A percentile compares a stretch with the other conserved stretches of the same genome.
Conservation (phyloP, 345 rosid species). For the Salix udensis region DNA sequence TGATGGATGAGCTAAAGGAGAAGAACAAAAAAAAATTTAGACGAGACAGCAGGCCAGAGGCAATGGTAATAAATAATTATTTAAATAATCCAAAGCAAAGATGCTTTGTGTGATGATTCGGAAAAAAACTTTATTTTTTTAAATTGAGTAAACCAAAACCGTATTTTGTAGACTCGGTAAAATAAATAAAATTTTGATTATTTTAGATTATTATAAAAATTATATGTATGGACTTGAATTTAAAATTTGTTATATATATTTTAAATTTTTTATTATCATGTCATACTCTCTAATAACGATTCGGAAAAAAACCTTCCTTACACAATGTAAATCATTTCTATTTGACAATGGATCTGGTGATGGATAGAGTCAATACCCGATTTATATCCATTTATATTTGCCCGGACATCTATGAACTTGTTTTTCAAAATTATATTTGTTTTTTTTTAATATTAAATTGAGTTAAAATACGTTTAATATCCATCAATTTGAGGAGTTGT, state of each 20-base stretch:
- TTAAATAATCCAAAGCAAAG: background rate
- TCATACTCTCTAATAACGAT: no score
- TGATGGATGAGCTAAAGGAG: background rate
- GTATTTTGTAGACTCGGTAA: no score
- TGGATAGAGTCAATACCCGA: background rate
- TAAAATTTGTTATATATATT: accelerated
- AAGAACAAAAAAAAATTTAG: background rate
- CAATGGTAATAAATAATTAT: background rate
- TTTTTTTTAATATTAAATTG: no score
- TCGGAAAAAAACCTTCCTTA: background rate
- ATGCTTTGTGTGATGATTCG: background rate
- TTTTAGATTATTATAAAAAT: accelerated
- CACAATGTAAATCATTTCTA: background rate
- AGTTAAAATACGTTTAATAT: no score
- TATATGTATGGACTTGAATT: accelerated
- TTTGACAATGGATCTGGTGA: background rate
- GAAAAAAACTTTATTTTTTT: no score
- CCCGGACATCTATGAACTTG: background rate
- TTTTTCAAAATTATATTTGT: no score
- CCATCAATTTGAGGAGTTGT: no score
- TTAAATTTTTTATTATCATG: no score
- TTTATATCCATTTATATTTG: background rate
- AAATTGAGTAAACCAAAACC: no score
- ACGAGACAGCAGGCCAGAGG: background rate
- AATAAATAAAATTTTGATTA: no score